Evolutionary conservation across 495 filamentous ascomycete genomes (phyloP).

Genomic region (Thozetella sp.): DNA sequence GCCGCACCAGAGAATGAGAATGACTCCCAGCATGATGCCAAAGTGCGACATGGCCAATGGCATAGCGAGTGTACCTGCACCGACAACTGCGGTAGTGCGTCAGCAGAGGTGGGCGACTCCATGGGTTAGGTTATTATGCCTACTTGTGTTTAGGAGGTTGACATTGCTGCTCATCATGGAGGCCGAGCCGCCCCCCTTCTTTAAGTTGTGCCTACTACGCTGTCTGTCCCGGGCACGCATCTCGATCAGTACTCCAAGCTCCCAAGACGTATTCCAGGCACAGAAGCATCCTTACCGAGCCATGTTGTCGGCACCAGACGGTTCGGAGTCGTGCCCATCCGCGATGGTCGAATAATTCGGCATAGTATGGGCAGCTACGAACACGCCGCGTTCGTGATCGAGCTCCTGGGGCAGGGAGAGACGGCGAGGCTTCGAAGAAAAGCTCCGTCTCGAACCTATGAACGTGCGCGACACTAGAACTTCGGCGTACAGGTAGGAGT

Average conservation of each 20-base stretch:
- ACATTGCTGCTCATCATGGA: constrained; percentile 90
- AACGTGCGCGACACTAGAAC: no score
- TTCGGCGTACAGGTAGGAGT: no score
- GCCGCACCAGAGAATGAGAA: constrained; percentile 91
- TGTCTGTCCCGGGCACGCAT: constrained; percentile 13
- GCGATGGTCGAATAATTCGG: constrained; percentile 42
- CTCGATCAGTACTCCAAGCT: constrained; percentile 1
- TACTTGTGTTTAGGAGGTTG: constrained; percentile 95
- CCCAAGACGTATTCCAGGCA: no score
- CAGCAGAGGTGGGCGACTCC: neutral
- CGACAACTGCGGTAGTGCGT: constrained; percentile 65
- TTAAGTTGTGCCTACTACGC: constrained; percentile 35
- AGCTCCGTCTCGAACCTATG: no score
- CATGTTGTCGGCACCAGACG: constrained; percentile 32
- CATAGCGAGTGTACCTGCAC: constrained; percentile 94
- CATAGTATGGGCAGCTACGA: constrained; percentile 39
- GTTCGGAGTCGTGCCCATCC: constrained; percentile 29
- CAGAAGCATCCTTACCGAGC: constrained; percentile 39
- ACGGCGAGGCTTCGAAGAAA: no score
- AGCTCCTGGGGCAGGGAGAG: no score
- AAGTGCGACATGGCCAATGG: constrained; percentile 91
- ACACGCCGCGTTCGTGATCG: no score
- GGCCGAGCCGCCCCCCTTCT: constrained; percentile 67
- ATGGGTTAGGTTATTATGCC: constrained; percentile 4
- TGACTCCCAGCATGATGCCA: constrained; percentile 77